phyloP scores from a whole-genome alignment of 306 rosid species.

The Acacia crassicarpa region DNA sequence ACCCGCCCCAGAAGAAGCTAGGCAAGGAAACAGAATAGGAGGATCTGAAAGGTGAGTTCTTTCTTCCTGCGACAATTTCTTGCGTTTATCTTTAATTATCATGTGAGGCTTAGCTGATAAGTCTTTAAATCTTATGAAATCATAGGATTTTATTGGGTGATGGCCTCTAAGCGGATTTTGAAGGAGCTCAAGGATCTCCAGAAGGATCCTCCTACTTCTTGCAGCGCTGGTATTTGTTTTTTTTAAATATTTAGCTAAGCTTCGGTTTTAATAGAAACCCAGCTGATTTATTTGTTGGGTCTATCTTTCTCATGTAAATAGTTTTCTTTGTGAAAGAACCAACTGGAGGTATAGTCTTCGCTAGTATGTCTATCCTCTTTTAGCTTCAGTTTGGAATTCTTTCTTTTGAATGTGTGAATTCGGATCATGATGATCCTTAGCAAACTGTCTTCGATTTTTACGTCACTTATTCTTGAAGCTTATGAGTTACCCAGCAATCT shows the following conservation, averaged over 20 bases:
- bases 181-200: conserved; percentile 76
- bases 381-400: not conserved
- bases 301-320: not conserved
- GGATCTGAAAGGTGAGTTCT: conserved; percentile 22
- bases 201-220: conserved; percentile 80
- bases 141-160: conserved; percentile 31
- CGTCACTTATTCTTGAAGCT: not conserved
- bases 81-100: not conserved
- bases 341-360: not conserved
- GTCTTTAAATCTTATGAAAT: not conserved
- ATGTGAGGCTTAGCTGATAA: not conserved
- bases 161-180: conserved; percentile 73
- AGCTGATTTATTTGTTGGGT: not conserved
- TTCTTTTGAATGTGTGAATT: not conserved
- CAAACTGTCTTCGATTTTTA: not conserved
- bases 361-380: not conserved
- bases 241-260: not conserved
- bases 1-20: not conserved
- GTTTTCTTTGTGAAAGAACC: not conserved
- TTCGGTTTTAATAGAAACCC: not conserved
- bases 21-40: not conserved
- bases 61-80: not conserved
- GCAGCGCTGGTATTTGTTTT: conserved; percentile 62
- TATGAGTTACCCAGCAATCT: not conserved
- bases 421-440: not conserved